Evolutionary conservation across 1,139 yeast genomes (phyloP), one percentile per base, ranked within the genome.

Genomic region (Pichia terricola): DNA sequence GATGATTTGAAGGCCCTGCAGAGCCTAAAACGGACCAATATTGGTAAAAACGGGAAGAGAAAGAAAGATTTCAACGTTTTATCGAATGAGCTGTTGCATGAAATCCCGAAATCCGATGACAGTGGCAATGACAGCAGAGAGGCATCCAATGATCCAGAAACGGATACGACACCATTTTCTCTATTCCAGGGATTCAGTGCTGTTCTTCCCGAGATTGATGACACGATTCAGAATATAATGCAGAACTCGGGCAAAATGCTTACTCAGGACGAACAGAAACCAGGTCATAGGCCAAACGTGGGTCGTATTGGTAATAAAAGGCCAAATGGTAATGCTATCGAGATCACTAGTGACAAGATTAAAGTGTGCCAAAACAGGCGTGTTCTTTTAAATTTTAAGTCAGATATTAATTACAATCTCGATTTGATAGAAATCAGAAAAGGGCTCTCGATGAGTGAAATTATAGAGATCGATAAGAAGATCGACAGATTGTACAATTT

Each of bases 181-280:
- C 61, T 81, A 25, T 79, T 74, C 53, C 86, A 81, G 57, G 88
- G 87, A 0, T 81, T 80, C 55, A 72, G 68, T 51, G 86, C 85
- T 1, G 67, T 75, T 0, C 54, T 73, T 38, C 78, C 77, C 1
- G 71, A 70, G 34, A 60, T 70, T 27, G 63, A 70, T 50, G 73
- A 68, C 49, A 65, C 64, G 32, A 50, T 60, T 28, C 50, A 55
- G 30, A 52, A 49, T 35, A 42, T 46, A 26, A 46, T 42, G 16
- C 31, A 11, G 3, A 38, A 30, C 31, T 44, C 49, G 3, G 47
- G 45, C 1, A 46, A 46, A 26, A 10, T 46, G 34, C 11, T 46
- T 3, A 33, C 36, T 9, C 40, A 28, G 26, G 22, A 22, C 10
- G 28, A 34, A 11, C 27, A 26, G 3, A 36, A 38, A 4, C 4